These are phyloP conservation scores for Yamadazyma laniorum DNA, from an alignment of 805 yeast genomes.

Conservation along the genomic window DNA sequence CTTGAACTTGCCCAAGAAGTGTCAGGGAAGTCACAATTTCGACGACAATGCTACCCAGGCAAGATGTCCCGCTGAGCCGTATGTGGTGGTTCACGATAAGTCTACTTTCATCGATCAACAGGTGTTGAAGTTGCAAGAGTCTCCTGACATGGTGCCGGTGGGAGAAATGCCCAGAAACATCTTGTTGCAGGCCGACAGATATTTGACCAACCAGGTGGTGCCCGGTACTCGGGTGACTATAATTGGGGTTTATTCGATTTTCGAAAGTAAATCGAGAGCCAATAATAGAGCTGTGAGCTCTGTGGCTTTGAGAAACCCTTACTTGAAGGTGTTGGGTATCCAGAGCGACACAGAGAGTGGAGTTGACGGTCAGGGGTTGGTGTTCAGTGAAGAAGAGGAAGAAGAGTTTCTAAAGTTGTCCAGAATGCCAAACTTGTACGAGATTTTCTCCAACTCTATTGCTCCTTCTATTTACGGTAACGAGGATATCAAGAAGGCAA, in stretches of 20 bases:
- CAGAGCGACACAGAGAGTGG: constrained; percentile 78
- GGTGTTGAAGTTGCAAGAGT: constrained; percentile 86
- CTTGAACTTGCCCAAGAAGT: constrained; percentile 62
- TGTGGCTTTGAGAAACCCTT: constrained; percentile 95
- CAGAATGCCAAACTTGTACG: constrained; percentile 80
- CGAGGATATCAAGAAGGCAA: constrained; percentile 87
- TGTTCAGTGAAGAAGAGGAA: constrained; percentile 89
- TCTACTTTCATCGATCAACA: constrained; percentile 95
- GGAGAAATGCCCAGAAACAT: constrained; percentile 99
- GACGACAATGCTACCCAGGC: constrained; percentile 51
- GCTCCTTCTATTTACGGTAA: constrained; percentile 98
- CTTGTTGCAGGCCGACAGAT: constrained; percentile 81
- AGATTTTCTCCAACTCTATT: constrained; percentile 79
- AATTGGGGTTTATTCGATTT: constrained; percentile 90
- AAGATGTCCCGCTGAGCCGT: constrained; percentile 89
- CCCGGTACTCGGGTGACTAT: constrained; percentile 95
- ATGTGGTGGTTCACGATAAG: constrained; percentile 88
- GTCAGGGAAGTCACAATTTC: constrained; percentile 49
- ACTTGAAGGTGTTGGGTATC: constrained; percentile 81
- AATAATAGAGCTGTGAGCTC: constrained; percentile 32
- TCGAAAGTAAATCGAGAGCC: constrained; percentile 58
- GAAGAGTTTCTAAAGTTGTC: constrained; percentile 83
- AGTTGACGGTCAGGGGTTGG: constrained; percentile 52
- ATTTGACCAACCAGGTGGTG: constrained; percentile 82
- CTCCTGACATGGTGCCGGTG: constrained; percentile 98